A percentile compares a stretch with the other conserved stretches of the same genome.
Evolutionary conservation across 441 rosid species (phyloP).

Genomic region (Isatis lusitanica): DNA sequence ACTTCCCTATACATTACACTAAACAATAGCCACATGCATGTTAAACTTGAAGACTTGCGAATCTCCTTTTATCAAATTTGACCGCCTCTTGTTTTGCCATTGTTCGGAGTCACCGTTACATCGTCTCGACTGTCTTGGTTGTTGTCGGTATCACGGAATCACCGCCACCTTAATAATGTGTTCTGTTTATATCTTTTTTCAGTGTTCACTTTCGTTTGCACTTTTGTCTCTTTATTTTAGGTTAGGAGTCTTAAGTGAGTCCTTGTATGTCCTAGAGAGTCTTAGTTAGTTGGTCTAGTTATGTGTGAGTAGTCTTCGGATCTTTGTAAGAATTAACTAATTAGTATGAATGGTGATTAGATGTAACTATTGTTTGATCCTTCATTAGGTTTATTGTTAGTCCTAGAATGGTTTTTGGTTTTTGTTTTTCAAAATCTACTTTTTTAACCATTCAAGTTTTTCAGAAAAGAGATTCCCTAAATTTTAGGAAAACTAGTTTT

Average conservation of each 20-base stretch:
- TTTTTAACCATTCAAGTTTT: too few species aligned
- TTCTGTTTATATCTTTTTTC: neutral
- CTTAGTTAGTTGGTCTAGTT: neutral
- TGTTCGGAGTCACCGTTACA: neutral
- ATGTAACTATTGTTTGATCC: neutral
- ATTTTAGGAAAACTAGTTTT: too few species aligned
- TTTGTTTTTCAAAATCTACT: too few species aligned
- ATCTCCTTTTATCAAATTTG: neutral
- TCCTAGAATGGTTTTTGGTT: too few species aligned
- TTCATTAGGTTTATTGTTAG: neutral
- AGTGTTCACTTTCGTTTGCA: neutral
- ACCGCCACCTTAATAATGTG: neutral
- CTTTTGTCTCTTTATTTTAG: neutral
- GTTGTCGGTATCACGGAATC: neutral
- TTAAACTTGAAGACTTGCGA: neutral
- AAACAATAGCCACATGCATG: neutral
- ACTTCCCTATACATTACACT: neutral
- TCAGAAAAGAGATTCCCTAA: too few species aligned
- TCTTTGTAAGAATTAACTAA: neutral
- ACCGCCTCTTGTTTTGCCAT: neutral
- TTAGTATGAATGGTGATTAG: neutral
- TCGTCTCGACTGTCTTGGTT: neutral
- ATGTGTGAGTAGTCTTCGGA: neutral
- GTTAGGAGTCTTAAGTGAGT: neutral
- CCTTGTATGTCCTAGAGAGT: neutral